Evolutionary conservation across 495 filamentous ascomycete genomes (phyloP).

Genomic region (Talaromyces ruber): DNA sequence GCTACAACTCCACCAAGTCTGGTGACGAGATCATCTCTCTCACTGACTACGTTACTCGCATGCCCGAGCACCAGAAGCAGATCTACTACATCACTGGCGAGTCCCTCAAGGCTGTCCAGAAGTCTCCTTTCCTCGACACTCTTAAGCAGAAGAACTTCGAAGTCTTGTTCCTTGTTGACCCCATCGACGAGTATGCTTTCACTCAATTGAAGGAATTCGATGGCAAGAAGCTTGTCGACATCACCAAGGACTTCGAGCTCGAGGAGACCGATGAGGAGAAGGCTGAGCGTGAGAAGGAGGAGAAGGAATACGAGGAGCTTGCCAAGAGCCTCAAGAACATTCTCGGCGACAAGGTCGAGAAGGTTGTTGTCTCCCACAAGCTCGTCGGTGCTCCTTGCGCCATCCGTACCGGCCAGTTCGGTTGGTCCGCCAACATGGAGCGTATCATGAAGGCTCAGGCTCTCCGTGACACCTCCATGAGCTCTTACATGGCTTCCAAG

Average conservation of each 20-base stretch:
- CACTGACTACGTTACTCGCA: constrained; percentile 93
- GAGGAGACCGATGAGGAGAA: constrained; percentile 99
- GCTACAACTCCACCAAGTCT: constrained; percentile 98
- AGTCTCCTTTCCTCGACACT: constrained; percentile 97
- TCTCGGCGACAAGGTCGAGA: constrained; percentile 98
- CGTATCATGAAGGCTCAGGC: constrained; percentile 99
- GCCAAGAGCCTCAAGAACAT: constrained; percentile 98
- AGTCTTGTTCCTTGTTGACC: constrained; percentile 98
- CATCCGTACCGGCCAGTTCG: constrained; percentile 99
- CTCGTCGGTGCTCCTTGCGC: constrained; percentile 90
- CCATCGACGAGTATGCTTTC: constrained; percentile 99
- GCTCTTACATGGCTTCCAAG: constrained; percentile 99
- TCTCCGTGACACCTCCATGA: constrained; percentile 98
- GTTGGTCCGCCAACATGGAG: constrained; percentile 99
- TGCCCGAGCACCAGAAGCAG: constrained; percentile 99
- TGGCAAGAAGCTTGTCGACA: constrained; percentile 99
- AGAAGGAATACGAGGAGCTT: constrained; percentile 93
- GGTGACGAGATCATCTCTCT: constrained; percentile 93
- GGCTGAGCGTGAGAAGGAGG: constrained; percentile 87
- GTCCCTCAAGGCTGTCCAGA: constrained; percentile 93
- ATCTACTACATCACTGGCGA: constrained; percentile 99
- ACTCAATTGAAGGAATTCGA: constrained; percentile 99
- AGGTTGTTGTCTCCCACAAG: constrained; percentile 99
- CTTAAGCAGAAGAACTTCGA: constrained; percentile 99
- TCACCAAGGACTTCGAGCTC: constrained; percentile 99